Evolutionary conservation across 768 basidiomycete genomes (phyloP), one percentile per base, ranked within the genome.

Genomic region (Mycena latifolia): DNA sequence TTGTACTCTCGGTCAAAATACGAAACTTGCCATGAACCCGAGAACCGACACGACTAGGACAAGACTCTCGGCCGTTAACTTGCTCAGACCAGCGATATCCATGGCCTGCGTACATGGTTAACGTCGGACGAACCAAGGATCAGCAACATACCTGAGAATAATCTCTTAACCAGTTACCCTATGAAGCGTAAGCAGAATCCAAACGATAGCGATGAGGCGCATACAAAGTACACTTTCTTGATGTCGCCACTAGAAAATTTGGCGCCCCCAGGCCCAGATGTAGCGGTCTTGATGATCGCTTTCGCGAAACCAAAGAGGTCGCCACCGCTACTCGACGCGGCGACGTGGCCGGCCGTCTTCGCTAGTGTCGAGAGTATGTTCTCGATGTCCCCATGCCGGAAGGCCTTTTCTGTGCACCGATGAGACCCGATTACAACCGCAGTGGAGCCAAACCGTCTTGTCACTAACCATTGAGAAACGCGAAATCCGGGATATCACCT

Each of bases 381-480:
- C 78, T 92, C 91, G 53, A 92, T 92, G 72, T 93, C 92, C 17
- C 91, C 90, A 80, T 92, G 91, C 55, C 90, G 81, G 77, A 89
- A 93, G 0, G 91, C 91, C 75, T 90, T 92, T 75, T 88, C 87
- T 63, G 69, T 27, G 54, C 14, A 37, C 24, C 25, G 39, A 35
- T 68, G 31, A 65, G 63, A 47, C 22, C 61, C 28, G 46, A 55
- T 5, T 25, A 20, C 20, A 43, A 55, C 31, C 31, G 31, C 31
- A 33, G 31, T 33, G 5, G 20, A n/a, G 18, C 15, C 17, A 0
- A 33, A 61, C 62, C 33, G 33, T 7, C 33, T 35, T 28, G 61
- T 27, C 25, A 76, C 79, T 59, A 57, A 88, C 88, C 84, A 61
- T 88, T 85, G 20, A 90, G 81, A 77, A 88, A 92, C 24, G 90